Evolutionary conservation across 495 filamentous ascomycete genomes (phyloP), one percentile per base, ranked within the genome.

Genomic region (Aspergillus heteromorphus): DNA sequence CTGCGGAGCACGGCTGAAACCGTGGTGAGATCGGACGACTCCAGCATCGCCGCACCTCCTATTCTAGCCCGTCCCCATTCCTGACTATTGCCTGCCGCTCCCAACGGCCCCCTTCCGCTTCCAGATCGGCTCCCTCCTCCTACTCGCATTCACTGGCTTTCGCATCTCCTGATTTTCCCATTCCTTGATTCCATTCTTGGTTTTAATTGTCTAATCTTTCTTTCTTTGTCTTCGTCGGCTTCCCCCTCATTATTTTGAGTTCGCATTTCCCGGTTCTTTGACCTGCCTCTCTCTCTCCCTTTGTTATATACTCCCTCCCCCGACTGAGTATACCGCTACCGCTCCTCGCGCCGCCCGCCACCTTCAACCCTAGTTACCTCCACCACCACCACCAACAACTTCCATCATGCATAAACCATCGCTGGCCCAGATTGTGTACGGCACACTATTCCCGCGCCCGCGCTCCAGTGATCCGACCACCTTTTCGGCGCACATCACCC

Each of bases 351-450:
- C 21, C 30, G 23, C 17, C 30, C 31, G 7, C 21, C 45, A 18
- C 38, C 34, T 14, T 21, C 21, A 23, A 11, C 45, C 19, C 40
- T 14, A 17, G 25, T 36, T 41, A 11, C 14, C 14, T 23, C 30
- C 36, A 13, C 25, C 16, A 23, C 4, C 20, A 10, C 3, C 31
- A 27, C 29, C 31, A 34, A 27, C 16, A 34, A 7, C 23, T 27
- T 27, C 51, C 62, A 74, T 54, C 49, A 87, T 87, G 84, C 82
- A 79, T 63, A 83, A 84, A 73, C 75, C 76, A 21, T 75, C 76
- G 21, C 68, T 86, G 47, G 69, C 76, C 47, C 72, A 77, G 36
- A 66, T 78, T 21, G 79, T 87, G 54, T 79, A 85, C 71, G 73
- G 73, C 50, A 66, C 74, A 51, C 73, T 82, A 20, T 86, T 77